Percentiles rank a stretch among this genome's conserved stretches.
These are phyloP conservation scores for Diaporthe longicolla DNA, from an alignment of 2,329 filamentous ascomycete genomes.

Conservation along the genomic window DNA sequence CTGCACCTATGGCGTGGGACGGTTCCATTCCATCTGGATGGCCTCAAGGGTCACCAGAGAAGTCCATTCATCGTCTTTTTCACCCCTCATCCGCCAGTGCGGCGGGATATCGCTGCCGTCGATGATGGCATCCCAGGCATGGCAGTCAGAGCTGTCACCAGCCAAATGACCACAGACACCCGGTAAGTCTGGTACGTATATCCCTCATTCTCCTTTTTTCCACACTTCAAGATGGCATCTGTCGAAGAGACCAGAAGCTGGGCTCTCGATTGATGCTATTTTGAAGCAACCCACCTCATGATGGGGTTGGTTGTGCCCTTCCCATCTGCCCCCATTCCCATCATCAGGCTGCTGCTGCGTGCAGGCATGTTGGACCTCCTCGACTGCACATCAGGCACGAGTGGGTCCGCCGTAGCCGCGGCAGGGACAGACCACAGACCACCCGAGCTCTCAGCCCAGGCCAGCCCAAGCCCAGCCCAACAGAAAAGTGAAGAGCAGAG, in stretches of 20 bases:
- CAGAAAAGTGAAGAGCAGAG: slow-evolving; percentile 15
- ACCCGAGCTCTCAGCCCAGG: slow-evolving; percentile 1
- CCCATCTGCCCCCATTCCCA: slow-evolving; percentile 1
- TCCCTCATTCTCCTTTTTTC: not conserved
- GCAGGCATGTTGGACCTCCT: slow-evolving; percentile 9
- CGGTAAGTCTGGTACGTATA: slow-evolving; percentile 38
- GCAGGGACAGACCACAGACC: slow-evolving; percentile 27
- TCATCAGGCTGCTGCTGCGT: slow-evolving; percentile 6
- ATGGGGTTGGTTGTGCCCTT: not conserved
- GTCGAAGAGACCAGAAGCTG: not conserved
- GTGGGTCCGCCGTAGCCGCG: slow-evolving; percentile 34
- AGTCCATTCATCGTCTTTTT: slow-evolving; percentile 27
- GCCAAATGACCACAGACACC: slow-evolving; percentile 19
- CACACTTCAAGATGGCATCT: not conserved
- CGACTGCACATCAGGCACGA: slow-evolving; percentile 37
- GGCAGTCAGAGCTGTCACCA: slow-evolving; percentile 29
- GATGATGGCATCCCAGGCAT: slow-evolving; percentile 21
- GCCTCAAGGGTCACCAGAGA: slow-evolving; percentile 37
- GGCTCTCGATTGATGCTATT: slow-evolving; percentile 17
- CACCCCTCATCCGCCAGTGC: slow-evolving; percentile 25
- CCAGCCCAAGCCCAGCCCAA: slow-evolving; percentile 15
- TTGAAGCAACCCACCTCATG: not conserved
- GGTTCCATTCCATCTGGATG: slow-evolving; percentile 35
- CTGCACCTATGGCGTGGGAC: slow-evolving; percentile 35
- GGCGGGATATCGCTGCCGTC: slow-evolving; percentile 27